phyloP scores from a whole-genome alignment of 2,329 filamentous ascomycete genomes.

The Aspergillus pseudoterreus region DNA sequence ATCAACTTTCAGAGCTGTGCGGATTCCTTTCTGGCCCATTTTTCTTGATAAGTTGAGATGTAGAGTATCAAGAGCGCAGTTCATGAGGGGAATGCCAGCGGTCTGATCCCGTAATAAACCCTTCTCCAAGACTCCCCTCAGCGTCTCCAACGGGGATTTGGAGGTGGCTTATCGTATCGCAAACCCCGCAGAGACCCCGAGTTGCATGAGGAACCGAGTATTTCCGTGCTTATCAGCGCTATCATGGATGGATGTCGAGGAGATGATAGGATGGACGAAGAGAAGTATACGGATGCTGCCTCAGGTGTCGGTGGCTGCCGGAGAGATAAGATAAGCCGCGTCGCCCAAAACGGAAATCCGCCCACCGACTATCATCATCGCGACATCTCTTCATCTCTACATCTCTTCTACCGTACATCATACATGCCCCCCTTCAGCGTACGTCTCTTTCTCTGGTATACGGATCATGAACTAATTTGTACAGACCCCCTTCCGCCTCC shows the following conservation, averaged over 20 bases:
- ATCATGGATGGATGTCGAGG: neutral
- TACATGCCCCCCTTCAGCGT: constrained; percentile 16
- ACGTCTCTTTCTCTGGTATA: neutral
- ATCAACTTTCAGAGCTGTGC: constrained; percentile 70
- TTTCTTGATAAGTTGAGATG: neutral
- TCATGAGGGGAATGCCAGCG: neutral
- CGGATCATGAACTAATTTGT: constrained; percentile 1
- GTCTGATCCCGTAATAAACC: neutral
- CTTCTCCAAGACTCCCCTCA: neutral
- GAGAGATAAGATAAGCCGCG: neutral
- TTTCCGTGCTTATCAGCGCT: neutral
- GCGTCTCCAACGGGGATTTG: neutral
- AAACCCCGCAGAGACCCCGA: constrained; percentile 6
- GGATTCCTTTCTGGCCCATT: constrained; percentile 50
- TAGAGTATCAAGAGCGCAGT: neutral
- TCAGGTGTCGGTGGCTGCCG: neutral
- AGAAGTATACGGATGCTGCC: neutral
- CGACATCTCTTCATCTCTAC: neutral
- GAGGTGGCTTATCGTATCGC: constrained; percentile 3
- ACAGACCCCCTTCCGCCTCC: constrained; percentile 25
- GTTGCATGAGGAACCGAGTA: neutral
- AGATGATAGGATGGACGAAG: neutral
- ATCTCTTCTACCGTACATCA: neutral
- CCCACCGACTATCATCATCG: neutral
- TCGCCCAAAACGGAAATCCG: neutral